These are phyloP conservation scores for Aulographum hederae DNA, from an alignment of 2,329 filamentous ascomycete genomes.

Conservation along the genomic window DNA sequence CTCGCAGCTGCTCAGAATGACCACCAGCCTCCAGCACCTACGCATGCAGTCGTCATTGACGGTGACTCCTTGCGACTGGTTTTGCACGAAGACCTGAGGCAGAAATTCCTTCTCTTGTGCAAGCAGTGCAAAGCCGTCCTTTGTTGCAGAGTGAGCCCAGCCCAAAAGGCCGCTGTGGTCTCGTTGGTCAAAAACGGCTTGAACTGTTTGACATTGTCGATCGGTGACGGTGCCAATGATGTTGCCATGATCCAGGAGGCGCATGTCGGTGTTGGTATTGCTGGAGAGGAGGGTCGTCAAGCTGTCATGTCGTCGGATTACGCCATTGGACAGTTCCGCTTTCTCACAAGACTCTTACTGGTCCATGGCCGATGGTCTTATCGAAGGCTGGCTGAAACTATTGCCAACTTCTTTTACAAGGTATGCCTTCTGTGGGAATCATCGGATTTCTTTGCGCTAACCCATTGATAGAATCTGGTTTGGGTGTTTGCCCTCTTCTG, in stretches of 20 bases:
- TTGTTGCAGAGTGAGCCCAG: conserved; percentile 91
- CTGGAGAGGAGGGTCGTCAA: conserved; percentile 78
- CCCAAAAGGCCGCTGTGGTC: conserved; percentile 94
- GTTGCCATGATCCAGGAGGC: conserved; percentile 97
- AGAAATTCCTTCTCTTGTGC: conserved; percentile 87
- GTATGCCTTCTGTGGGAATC: conserved; percentile 21
- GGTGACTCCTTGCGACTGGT: conserved; percentile 85
- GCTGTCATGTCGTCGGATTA: conserved; percentile 95
- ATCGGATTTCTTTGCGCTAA: neutral
- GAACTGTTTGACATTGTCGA: conserved; percentile 88
- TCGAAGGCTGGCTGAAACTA: conserved; percentile 75
- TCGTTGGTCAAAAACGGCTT: conserved; percentile 86
- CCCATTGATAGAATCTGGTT: conserved; percentile 60
- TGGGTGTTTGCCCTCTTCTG: conserved; percentile 96
- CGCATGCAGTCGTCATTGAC: conserved; percentile 86
- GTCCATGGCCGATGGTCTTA: conserved; percentile 97
- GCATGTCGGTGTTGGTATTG: conserved; percentile 90
- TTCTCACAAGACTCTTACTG: conserved; percentile 65
- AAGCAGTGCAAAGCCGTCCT: conserved; percentile 94
- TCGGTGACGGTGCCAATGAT: conserved; percentile 89
- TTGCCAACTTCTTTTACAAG: conserved; percentile 99
- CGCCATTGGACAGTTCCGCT: conserved; percentile 86
- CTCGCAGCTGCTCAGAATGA: conserved; percentile 60
- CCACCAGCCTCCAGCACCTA: conserved; percentile 71
- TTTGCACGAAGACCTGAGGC: conserved; percentile 62